Evolutionary conservation across 345 rosid species (phyloP).

Genomic region (Hypericum perforatum): DNA sequence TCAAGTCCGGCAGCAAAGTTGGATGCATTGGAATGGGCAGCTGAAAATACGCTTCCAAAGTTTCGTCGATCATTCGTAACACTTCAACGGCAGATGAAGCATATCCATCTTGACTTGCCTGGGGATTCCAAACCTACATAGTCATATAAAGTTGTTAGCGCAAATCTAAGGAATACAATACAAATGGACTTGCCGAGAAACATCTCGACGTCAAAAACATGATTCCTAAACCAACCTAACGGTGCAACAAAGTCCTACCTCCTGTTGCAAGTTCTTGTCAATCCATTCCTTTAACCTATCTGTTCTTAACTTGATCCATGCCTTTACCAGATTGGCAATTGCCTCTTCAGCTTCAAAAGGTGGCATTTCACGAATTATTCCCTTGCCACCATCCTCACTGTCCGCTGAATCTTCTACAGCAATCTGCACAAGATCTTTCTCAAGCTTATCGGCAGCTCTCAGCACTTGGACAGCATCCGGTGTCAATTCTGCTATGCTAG

Average conservation of each 20-base stretch:
- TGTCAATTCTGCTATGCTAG: constrained; percentile 69
- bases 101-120: constrained; percentile 58
- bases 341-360: constrained; percentile 92
- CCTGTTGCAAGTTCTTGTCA: constrained; percentile 84
- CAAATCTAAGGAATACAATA: constrained; percentile 5
- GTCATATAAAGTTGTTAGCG: constrained; percentile 13
- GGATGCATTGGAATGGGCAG: constrained; percentile 95
- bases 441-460: constrained; percentile 92
- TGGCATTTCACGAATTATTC: constrained; percentile 96
- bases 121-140: constrained; percentile 61
- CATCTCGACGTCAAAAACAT: no score
- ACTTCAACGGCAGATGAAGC: constrained; percentile 81
- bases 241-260: constrained; percentile 24
- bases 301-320: constrained; percentile 67
- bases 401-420: constrained; percentile 98
- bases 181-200: no score
- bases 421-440: constrained; percentile 93
- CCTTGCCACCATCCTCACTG: constrained; percentile 97
- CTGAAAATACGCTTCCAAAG: constrained; percentile 80
- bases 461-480: constrained; percentile 88
- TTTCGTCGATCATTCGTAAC: constrained; percentile 68
- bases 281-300: constrained; percentile 89
- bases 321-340: constrained; percentile 78
- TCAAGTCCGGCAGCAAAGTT: constrained; percentile 75
- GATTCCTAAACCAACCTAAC: no score